phyloP scores from a whole-genome alignment of 73 alveolate genomes.

The Symbiodinium natans region DNA sequence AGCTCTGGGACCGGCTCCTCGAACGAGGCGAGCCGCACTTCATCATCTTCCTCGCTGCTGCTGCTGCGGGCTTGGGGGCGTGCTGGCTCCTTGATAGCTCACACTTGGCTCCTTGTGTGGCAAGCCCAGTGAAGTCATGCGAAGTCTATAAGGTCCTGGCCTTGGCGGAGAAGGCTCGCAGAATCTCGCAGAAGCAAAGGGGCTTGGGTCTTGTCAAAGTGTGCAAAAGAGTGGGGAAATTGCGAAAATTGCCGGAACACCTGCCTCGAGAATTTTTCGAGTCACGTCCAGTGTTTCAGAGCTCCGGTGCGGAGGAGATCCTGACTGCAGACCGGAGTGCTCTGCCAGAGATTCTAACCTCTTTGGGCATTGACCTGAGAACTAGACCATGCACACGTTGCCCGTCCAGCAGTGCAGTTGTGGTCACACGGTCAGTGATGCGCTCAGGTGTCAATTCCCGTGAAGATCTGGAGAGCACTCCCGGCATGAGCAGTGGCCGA shows the following conservation, averaged over 20 bases:
- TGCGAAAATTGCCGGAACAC: too few relatives aligned
- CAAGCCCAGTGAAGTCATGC: too few relatives aligned
- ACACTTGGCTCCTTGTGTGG: too few relatives aligned
- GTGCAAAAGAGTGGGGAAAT: too few relatives aligned
- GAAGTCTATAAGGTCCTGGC: conserved; percentile 50
- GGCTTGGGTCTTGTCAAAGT: too few relatives aligned
- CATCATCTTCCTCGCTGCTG: conserved; percentile 69
- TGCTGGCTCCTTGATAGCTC: not conserved
- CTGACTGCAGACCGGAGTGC: conserved; percentile 67
- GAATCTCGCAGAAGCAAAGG: too few relatives aligned
- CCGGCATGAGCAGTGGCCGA: too few relatives aligned
- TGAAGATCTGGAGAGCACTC: not conserved
- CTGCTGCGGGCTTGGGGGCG: not conserved
- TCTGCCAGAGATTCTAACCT: conserved; percentile 79
- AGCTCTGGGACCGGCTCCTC: conserved; percentile 61
- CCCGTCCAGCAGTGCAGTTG: too few relatives aligned
- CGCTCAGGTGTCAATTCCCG: not conserved
- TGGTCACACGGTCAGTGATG: too few relatives aligned
- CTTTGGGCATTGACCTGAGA: conserved; percentile 20
- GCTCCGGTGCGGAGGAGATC: conserved; percentile 69
- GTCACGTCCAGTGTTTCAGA: too few relatives aligned
- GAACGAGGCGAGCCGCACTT: conserved; percentile 71
- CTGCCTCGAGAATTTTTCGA: too few relatives aligned
- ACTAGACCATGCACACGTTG: too few relatives aligned
- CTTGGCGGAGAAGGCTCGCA: conserved; percentile 56